Conservation (phyloP, 345 rosid genomes). For the Toxicodendron radicans region DNA sequence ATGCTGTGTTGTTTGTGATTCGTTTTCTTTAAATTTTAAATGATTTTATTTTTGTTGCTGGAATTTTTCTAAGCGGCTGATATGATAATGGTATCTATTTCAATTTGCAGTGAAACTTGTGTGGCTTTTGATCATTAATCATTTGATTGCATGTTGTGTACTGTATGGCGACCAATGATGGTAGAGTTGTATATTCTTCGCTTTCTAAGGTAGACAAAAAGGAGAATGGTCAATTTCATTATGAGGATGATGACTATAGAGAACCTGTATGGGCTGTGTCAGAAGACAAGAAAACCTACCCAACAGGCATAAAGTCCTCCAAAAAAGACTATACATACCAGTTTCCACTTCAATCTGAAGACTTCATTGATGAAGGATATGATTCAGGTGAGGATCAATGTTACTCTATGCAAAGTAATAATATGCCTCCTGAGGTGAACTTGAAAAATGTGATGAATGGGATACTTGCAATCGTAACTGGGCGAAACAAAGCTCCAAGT, state of each 20-base stretch:
- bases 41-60: background rate
- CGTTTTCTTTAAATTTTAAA: background rate
- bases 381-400: conserved; percentile 49
- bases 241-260: conserved; percentile 33
- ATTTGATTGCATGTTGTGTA: conserved; percentile 11
- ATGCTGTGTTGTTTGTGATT: background rate
- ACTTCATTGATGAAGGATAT: conserved; percentile 54
- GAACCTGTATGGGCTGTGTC: conserved; percentile 37
- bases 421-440: conserved; percentile 62
- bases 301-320: conserved; percentile 28
- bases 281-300: conserved; percentile 27
- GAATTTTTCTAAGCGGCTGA: background rate
- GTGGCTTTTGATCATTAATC: conserved; percentile 10
- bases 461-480: conserved; percentile 76
- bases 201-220: conserved; percentile 30
- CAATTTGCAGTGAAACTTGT: conserved; percentile 6
- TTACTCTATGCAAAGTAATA: conserved; percentile 16
- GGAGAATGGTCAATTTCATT: conserved; percentile 19
- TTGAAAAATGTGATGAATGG: conserved; percentile 80
- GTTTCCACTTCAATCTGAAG: conserved; percentile 52
- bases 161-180: conserved; percentile 42
- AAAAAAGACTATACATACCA: conserved; percentile 41
- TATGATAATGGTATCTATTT: background rate
- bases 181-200: conserved; percentile 39
- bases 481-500: conserved; percentile 46